Conservation (phyloP, 257 asterid genomes). For the Solanum virginianum region DNA sequence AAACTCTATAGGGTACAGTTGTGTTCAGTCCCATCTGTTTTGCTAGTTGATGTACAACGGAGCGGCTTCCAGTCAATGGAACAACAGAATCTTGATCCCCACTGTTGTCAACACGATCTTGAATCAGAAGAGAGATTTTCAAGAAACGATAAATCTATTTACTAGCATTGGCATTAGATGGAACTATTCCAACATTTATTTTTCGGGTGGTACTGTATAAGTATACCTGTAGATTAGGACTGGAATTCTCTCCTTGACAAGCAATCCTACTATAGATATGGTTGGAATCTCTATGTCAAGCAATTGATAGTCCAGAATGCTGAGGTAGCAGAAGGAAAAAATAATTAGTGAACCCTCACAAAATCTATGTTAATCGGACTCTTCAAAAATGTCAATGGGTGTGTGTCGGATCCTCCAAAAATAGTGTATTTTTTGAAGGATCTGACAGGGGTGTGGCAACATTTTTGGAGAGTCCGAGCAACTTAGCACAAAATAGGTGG, state of each 20-base stretch:
- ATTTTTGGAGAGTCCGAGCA: too few species aligned
- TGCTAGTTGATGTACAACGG: constrained; percentile 32
- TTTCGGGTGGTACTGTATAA: background rate
- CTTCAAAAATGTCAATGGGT: too few species aligned
- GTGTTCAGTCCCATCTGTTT: constrained; percentile 33
- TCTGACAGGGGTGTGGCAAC: too few species aligned
- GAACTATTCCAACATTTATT: background rate
- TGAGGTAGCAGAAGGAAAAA: background rate
- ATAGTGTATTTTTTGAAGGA: too few species aligned
- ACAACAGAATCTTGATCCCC: constrained; percentile 78
- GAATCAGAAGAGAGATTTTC: background rate
- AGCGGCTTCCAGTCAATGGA: constrained; percentile 60
- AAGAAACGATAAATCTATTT: background rate
- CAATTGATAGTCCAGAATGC: constrained; percentile 49
- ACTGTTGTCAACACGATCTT: constrained; percentile 14
- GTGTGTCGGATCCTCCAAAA: too few species aligned
- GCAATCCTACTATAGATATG: constrained; percentile 35
- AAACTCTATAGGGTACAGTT: constrained; percentile 44
- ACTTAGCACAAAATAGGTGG: background rate
- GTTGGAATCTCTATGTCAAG: constrained; percentile 57
- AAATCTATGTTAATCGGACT: too few species aligned
- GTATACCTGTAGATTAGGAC: constrained; percentile 51
- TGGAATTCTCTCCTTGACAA: constrained; percentile 37
- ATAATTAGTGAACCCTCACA: background rate
- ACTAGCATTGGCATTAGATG: background rate